A percentile compares a stretch with the other conserved stretches of the same genome.
Conservation (phyloP, 768 basidiomycete genomes). For the Postia placenta region DNA sequence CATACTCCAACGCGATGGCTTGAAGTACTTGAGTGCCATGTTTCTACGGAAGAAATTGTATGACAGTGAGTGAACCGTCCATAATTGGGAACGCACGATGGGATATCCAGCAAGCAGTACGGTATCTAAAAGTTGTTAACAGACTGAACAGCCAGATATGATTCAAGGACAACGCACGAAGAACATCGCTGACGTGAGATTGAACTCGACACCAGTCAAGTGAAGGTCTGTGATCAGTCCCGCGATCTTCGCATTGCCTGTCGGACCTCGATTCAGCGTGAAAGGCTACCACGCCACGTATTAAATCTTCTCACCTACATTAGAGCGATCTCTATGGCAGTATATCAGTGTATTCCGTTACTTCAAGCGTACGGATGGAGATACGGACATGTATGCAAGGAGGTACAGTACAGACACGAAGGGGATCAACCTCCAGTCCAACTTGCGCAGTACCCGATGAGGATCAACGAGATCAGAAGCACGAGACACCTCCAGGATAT, state of each 20-base stretch:
- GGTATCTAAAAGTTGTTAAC: slow-evolving; percentile 2
- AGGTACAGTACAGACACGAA: slow-evolving; percentile 7
- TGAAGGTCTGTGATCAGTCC: slow-evolving; percentile 4
- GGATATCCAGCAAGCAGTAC: slow-evolving; percentile 8
- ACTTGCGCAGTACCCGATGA: slow-evolving; percentile 6
- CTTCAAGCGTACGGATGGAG: not conserved
- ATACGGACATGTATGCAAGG: slow-evolving; percentile 8
- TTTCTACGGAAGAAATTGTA: not conserved
- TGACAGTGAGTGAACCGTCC: too few relatives aligned
- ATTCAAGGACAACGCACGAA: not conserved
- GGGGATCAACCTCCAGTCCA: slow-evolving; percentile 8
- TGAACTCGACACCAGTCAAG: slow-evolving; percentile 8
- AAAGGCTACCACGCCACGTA: too few relatives aligned
- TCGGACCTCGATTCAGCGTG: not conserved
- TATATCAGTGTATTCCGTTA: not conserved
- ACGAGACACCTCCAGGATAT: not conserved
- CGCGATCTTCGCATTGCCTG: slow-evolving; percentile 9
- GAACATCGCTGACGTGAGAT: slow-evolving; percentile 6
- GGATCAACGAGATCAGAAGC: not conserved
- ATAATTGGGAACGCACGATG: slow-evolving; percentile 9
- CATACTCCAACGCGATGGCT: slow-evolving; percentile 5
- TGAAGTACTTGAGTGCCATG: slow-evolving; percentile 6
- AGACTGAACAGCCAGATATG: not conserved
- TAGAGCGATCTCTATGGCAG: slow-evolving; percentile 5
- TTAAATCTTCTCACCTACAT: slow-evolving; percentile 1